Evolutionary conservation across 768 basidiomycete species (phyloP).

Genomic region (Panellus pusillus): DNA sequence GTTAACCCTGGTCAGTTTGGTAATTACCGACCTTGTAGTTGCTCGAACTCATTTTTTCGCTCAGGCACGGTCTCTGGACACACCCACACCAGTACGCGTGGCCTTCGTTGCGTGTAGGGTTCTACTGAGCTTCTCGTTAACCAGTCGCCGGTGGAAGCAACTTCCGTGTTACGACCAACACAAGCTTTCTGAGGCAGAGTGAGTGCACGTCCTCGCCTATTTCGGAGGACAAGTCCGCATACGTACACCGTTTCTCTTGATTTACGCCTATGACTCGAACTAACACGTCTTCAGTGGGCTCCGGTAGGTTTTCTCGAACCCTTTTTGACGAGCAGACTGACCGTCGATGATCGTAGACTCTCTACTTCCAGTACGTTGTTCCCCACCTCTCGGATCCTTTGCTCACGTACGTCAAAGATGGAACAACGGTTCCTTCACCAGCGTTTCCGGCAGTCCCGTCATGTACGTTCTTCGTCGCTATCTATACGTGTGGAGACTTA

Average conservation of each 20-base stretch:
- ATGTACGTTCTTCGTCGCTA: constrained; percentile 26
- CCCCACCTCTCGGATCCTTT: not conserved
- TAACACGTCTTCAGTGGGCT: constrained; percentile 9
- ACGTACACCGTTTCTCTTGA: constrained; percentile 34
- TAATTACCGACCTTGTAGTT: not conserved
- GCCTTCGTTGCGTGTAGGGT: not conserved
- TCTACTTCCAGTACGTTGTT: constrained; percentile 49
- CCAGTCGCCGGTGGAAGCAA: constrained; percentile 55
- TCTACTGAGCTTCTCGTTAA: not conserved
- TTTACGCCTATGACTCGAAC: not conserved
- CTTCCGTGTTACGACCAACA: constrained; percentile 43
- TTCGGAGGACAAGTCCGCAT: constrained; percentile 51
- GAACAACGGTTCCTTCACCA: constrained; percentile 48
- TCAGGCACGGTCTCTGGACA: constrained; percentile 44
- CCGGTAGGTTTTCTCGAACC: constrained; percentile 3
- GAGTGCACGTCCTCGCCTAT: constrained; percentile 56
- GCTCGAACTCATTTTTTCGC: not conserved
- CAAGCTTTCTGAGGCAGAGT: constrained; percentile 43
- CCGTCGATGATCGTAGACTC: constrained; percentile 32
- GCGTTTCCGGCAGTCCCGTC: constrained; percentile 35
- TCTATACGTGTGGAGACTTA: not conserved
- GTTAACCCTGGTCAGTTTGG: constrained; percentile 34
- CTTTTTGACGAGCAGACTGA: constrained; percentile 4
- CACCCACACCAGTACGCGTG: constrained; percentile 36
- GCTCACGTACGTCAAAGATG: constrained; percentile 30